phyloP scores from a whole-genome alignment of 495 filamentous ascomycete species.

The Penicillium longicatenatum region DNA sequence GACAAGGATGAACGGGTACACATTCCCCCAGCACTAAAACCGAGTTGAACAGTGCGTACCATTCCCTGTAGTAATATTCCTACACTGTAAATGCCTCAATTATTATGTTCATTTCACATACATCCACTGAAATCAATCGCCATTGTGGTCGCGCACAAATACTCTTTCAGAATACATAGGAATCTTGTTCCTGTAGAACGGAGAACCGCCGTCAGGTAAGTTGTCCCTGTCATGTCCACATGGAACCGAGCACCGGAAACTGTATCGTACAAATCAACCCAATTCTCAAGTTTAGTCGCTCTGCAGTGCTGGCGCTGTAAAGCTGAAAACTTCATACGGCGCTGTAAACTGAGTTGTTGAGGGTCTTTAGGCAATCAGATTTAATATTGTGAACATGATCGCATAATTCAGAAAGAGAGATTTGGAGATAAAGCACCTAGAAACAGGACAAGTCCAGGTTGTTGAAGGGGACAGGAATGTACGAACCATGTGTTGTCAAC shows the following conservation, averaged over 20 bases:
- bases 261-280: not conserved
- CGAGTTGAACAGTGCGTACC: constrained; percentile 1
- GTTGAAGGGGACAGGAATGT: too few relatives aligned
- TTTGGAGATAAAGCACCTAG: too few relatives aligned
- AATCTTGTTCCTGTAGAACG: constrained; percentile 18
- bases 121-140: constrained; percentile 15
- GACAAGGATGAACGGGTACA: not conserved
- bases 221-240: constrained; percentile 19
- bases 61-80: constrained; percentile 11
- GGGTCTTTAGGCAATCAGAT: not conserved
- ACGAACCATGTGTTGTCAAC: too few relatives aligned
- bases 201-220: constrained; percentile 8
- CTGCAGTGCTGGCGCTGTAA: not conserved
- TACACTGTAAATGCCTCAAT: too few relatives aligned
- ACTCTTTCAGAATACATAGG: constrained; percentile 10
- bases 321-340: not conserved
- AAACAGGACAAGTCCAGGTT: too few relatives aligned
- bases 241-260: constrained; percentile 1
- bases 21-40: not conserved
- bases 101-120: too few relatives aligned
- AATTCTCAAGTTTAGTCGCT: not conserved
- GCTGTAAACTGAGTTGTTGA: too few relatives aligned
- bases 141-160: constrained; percentile 9
- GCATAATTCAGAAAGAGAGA: not conserved
- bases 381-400: not conserved